Percentiles rank a stretch among this genome's conserved stretches.
Conservation (phyloP, 345 rosid species). For the Moricandia arvensis region DNA sequence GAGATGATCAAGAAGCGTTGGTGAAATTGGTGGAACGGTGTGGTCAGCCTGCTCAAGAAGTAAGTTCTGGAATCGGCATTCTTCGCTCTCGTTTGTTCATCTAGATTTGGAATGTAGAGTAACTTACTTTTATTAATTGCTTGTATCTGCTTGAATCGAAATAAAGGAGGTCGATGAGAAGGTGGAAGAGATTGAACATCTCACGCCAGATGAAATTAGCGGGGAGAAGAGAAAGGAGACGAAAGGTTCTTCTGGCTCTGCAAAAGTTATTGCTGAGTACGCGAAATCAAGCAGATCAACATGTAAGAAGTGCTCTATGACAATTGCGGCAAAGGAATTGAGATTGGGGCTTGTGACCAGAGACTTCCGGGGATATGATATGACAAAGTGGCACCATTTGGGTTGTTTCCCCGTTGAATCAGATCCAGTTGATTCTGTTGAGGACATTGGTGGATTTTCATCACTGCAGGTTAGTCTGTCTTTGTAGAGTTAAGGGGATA, state of each 20-base stretch:
- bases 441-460: constrained; percentile 58
- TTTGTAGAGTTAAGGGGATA: neutral
- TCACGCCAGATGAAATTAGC: neutral
- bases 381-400: constrained; percentile 76
- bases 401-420: constrained; percentile 51
- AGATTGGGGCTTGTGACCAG: constrained; percentile 62
- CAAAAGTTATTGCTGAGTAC: constrained; percentile 58
- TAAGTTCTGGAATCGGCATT: no score
- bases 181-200: neutral
- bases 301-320: constrained; percentile 72
- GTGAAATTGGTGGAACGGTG: constrained; percentile 25
- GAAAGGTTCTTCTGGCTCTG: constrained; percentile 10
- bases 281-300: constrained; percentile 82
- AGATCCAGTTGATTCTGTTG: constrained; percentile 36
- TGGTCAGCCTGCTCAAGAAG: constrained; percentile 29
- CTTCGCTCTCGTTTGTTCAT: constrained; percentile 1
- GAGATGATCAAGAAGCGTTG: constrained; percentile 38
- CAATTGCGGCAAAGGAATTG: constrained; percentile 52
- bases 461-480: constrained; percentile 54
- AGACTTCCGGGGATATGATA: constrained; percentile 64
- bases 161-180: constrained; percentile 7
- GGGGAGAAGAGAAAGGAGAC: constrained; percentile 23
- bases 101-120: neutral
- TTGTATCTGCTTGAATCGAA: neutral
- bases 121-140: neutral